Evolutionary conservation across 768 basidiomycete genomes (phyloP).

Genomic region (Pleurotus salmoneostramineus): DNA sequence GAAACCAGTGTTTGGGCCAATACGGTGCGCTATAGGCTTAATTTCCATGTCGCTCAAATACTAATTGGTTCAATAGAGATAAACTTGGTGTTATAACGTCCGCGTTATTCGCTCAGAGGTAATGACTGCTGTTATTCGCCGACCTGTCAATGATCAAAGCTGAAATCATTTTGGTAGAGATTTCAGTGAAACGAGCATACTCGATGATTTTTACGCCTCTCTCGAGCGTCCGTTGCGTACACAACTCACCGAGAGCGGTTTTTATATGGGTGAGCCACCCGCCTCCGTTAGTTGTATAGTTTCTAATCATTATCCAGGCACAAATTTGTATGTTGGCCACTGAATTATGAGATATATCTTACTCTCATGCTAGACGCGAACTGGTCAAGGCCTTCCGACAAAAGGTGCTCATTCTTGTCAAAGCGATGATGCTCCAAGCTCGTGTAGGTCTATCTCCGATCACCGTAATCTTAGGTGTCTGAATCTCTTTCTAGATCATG

Average conservation of each 20-base stretch:
- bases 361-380: constrained; percentile 58
- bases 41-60: no score
- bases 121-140: constrained; percentile 4
- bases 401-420: constrained; percentile 88
- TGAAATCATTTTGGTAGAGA: constrained; percentile 43
- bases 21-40: constrained; percentile 41
- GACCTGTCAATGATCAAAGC: background rate
- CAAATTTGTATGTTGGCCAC: constrained; percentile 52
- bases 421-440: constrained; percentile 91
- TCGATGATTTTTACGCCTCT: constrained; percentile 82
- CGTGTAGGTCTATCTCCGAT: constrained; percentile 45
- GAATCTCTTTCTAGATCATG: constrained; percentile 63
- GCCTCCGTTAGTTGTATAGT: background rate
- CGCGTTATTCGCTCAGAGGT: constrained; percentile 85
- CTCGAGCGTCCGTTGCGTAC: constrained; percentile 72
- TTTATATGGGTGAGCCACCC: constrained; percentile 82
- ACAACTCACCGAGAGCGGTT: constrained; percentile 86
- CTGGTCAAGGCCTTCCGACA: constrained; percentile 93
- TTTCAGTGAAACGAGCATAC: constrained; percentile 81
- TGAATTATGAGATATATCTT: no score
- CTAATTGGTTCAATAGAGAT: constrained; percentile 45
- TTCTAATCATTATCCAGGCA: constrained; percentile 39
- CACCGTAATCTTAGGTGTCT: background rate
- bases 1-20: constrained; percentile 90
- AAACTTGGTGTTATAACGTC: constrained; percentile 93